phyloP scores from a whole-genome alignment of 495 filamentous ascomycete genomes.

The Podospora comata region DNA sequence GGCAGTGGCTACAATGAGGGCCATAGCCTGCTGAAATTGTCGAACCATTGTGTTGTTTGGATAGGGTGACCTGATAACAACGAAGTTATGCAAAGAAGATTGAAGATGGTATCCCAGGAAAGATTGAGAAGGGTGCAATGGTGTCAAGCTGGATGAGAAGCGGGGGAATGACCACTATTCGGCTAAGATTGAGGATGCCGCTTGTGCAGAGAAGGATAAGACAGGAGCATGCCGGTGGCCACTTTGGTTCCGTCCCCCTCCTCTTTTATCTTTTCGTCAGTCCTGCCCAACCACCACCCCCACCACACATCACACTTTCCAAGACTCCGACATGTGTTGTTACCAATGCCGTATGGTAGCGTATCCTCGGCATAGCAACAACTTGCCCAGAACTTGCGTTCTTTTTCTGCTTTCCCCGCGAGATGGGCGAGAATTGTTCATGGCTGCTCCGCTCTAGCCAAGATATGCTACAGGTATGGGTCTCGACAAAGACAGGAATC shows the following conservation, averaged over 20 bases:
- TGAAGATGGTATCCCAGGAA: not conserved
- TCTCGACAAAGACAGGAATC: not conserved
- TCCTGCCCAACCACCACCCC: not conserved
- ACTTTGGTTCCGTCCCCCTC: not conserved
- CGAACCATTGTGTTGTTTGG: not conserved
- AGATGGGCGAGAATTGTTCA: too few relatives aligned
- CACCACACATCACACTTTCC: not conserved
- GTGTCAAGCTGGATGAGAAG: slow-evolving; percentile 1
- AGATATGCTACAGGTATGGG: not conserved
- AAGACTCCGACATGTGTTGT: not conserved
- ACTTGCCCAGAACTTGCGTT: not conserved
- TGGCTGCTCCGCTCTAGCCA: not conserved
- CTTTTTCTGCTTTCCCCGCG: not conserved
- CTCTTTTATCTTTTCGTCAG: not conserved
- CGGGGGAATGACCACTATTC: not conserved
- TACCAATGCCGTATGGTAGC: not conserved
- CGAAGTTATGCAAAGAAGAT: not conserved
- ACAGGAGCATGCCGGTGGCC: not conserved
- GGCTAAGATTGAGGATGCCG: not conserved
- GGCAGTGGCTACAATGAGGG: slow-evolving; percentile 1
- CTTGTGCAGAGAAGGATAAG: not conserved
- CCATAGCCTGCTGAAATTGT: not conserved
- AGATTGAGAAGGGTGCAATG: not conserved
- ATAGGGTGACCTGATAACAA: not conserved
- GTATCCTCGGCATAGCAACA: not conserved